Evolutionary conservation across 768 basidiomycete species (phyloP), one percentile per base, ranked within the genome.

Genomic region (Floccularia luteovirens): DNA sequence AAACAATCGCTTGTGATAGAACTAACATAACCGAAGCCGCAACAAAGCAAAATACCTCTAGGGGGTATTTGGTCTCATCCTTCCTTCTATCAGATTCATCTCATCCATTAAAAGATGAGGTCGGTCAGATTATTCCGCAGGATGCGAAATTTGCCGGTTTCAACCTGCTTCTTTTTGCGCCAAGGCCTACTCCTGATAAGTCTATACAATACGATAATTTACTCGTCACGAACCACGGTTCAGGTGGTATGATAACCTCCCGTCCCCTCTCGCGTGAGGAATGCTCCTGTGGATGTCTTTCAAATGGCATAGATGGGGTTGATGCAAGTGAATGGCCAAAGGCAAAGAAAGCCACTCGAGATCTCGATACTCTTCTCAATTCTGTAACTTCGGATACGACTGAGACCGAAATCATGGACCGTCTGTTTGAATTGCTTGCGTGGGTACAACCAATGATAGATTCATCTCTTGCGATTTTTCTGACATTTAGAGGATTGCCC

Each of bases 21-120:
- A 91, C 89, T 14, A 90, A 91, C 64, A 89, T 90, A 57, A 86
- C 82, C 31, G 88, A 90, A 59, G 64, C 74, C n/a, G 42, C 54
- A 27, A 56, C 53, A 45, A 52, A 58, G 36, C 75, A 72, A 47
- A 45, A 58, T 41, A 72, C 73, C 22, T 85, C 87, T 50, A 72
- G 89, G 48, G 89, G 89, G 36, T 62, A 66, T 39, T 67, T 91
- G 47, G 67, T 77, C 36, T 72, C 82, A 21, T 72, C 75, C 17
- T 89, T 85, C 54, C 72, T 91, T 50, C 59, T 72, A 49, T 72
- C 77, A 36, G 62, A 71, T 54, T 59, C 67, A 39, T 55, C 65
- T 38, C 53, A 55, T 45, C 59, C 68, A 22, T 58, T 85, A 36
- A 66, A 75, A 48, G 67, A 70, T 38, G 67, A 75, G 52, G 59